Conservation (phyloP, 805 yeast species). For the Metschnikowia santaceciliae region DNA sequence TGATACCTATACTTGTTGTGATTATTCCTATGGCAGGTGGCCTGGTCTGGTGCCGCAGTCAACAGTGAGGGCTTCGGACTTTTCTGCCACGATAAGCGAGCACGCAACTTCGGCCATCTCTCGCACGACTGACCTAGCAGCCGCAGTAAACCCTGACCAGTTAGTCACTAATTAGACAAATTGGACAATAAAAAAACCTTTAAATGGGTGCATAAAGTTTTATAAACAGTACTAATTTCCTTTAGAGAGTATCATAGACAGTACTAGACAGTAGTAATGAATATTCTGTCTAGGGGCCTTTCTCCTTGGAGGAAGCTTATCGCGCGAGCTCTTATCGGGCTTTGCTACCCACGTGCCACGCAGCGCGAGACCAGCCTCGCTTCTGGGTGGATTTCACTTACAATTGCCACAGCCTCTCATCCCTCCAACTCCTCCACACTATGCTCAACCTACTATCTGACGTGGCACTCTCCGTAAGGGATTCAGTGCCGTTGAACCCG, state of each 20-base stretch:
- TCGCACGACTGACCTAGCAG: not conserved
- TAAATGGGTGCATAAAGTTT: too few relatives aligned
- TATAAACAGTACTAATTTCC: too few relatives aligned
- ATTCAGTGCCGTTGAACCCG: constrained; percentile 11
- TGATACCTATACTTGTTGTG: too few relatives aligned
- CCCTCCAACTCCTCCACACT: not conserved
- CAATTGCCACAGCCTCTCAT: constrained; percentile 1
- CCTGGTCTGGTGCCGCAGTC: too few relatives aligned
- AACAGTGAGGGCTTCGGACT: not conserved
- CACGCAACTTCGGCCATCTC: not conserved
- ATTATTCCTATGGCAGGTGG: too few relatives aligned
- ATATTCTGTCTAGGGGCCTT: too few relatives aligned
- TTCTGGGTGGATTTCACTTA: not conserved
- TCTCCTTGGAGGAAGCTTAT: not conserved
- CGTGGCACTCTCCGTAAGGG: not conserved
- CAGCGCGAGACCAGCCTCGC: not conserved
- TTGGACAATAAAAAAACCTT: too few relatives aligned
- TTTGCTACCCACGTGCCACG: constrained; percentile 4
- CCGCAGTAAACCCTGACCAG: too few relatives aligned
- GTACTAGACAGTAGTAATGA: too few relatives aligned
- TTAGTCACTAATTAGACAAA: too few relatives aligned
- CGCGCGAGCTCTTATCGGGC: constrained; percentile 1
- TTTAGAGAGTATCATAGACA: too few relatives aligned
- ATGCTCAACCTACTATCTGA: constrained; percentile 9
- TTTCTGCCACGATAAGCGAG: not conserved